phyloP scores from a whole-genome alignment of 345 rosid species.

The Clausena lansium region DNA sequence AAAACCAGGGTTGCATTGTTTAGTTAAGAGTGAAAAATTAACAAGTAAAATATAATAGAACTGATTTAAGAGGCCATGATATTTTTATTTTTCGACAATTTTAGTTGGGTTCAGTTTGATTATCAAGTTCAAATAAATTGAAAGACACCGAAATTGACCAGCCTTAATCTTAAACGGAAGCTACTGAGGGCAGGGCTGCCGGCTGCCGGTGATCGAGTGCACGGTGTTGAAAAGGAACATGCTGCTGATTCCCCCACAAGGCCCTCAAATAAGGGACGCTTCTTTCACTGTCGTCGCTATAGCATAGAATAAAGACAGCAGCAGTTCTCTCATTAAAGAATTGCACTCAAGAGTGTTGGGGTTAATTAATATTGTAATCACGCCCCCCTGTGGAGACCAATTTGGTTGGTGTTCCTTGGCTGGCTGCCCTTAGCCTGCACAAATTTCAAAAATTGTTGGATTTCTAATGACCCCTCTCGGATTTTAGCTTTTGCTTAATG shows the following conservation, averaged over 20 bases:
- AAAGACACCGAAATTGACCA: no score
- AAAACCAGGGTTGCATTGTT: no score
- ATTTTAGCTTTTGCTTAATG: neutral
- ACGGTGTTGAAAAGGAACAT: conserved; percentile 25
- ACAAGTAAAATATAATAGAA: no score
- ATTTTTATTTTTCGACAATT: no score
- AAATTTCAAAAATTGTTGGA: neutral
- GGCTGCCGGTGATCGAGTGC: neutral
- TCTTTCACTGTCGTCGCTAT: conserved; percentile 1
- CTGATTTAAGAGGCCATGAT: no score
- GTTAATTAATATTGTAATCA: conserved; percentile 18
- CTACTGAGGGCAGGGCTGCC: no score
- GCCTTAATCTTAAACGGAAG: no score
- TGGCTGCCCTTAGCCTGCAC: conserved; percentile 25
- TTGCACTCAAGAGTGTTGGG: neutral
- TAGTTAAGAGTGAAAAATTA: no score
- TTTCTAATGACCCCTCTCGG: conserved; percentile 10
- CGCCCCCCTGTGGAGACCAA: conserved; percentile 47
- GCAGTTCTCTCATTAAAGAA: neutral
- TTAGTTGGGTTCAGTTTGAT: no score
- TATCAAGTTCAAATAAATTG: no score
- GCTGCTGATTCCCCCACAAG: conserved; percentile 36
- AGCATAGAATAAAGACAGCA: conserved; percentile 9
- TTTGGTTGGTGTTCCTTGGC: conserved; percentile 36
- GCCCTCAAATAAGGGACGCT: conserved; percentile 28